Evolutionary conservation across 2,329 filamentous ascomycete species (phyloP).

Genomic region (Hypoxylon sp.): DNA sequence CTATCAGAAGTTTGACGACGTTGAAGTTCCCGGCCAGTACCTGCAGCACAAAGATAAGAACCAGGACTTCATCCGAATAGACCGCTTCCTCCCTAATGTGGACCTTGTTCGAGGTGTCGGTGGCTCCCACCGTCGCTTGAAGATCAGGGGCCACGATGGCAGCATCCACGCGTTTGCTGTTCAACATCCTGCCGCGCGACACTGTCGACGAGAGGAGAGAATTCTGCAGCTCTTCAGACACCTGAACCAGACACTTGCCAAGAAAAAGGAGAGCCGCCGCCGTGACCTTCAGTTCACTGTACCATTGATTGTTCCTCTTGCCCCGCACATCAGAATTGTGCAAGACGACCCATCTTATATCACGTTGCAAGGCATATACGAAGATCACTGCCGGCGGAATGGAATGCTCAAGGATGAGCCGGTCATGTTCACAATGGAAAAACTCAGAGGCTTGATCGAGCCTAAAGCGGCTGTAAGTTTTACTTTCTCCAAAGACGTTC

Average conservation of each 20-base stretch:
- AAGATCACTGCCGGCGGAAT: constrained; percentile 92
- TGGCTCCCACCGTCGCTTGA: constrained; percentile 90
- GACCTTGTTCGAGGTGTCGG: constrained; percentile 92
- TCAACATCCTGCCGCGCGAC: constrained; percentile 92
- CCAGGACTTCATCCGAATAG: constrained; percentile 96
- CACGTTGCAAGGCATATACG: constrained; percentile 93
- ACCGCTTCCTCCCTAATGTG: constrained; percentile 94
- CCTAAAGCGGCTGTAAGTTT: constrained; percentile 70
- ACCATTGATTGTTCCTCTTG: constrained; percentile 94
- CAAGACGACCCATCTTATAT: constrained; percentile 96
- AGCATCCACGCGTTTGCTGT: constrained; percentile 97
- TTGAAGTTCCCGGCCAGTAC: constrained; percentile 98
- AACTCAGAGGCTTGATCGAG: constrained; percentile 82
- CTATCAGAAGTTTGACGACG: constrained; percentile 98
- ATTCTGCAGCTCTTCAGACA: constrained; percentile 97
- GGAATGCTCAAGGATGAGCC: constrained; percentile 95
- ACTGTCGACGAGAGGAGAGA: constrained; percentile 93
- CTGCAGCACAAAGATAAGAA: constrained; percentile 98
- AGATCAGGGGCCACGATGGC: constrained; percentile 97
- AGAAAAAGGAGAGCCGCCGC: constrained; percentile 94
- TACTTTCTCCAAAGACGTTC: neutral
- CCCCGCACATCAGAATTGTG: constrained; percentile 93
- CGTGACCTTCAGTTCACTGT: constrained; percentile 96
- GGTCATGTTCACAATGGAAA: constrained; percentile 94
- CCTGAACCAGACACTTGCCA: constrained; percentile 90